Evolutionary conservation across 148 eudicot species (phyloP), one percentile per base, ranked within the genome.

Genomic region (Amaranthus hypochondriacus): DNA sequence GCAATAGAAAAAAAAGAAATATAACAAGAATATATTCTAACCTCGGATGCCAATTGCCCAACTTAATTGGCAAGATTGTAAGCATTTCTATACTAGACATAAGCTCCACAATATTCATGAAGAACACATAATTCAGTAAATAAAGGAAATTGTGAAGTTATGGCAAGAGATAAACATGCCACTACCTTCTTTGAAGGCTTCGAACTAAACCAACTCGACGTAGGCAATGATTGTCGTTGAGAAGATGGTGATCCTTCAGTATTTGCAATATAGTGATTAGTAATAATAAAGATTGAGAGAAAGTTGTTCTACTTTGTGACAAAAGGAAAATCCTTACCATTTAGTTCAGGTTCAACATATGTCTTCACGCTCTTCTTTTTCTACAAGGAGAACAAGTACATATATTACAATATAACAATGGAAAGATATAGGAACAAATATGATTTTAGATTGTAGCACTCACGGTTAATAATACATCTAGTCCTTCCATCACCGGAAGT

Each of bases 401-500:
- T 70, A 62, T 69, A 6, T 49, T 15, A 69, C 44, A 51, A 9
- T 42, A 50, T 28, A 28, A 9, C 13, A 6, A 50, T n/a, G 8
- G 11, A 43, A 49, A 76, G 43, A 13, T 48, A 6, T 44, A 66
- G 43, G 39, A 28, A 14, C 14, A 58, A 66, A 52, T 42, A 60
- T 56, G 56, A 62, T 52, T 7, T 56, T 21, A 3, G 66, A 54
- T 56, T 13, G 68, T 39, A 46, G 66, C 56, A 84, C 92, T 84
- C 83, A 92, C 96, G 66, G 75, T 77, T 12, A 85, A 50, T 55
- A 88, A 78, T 13, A 73, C 81, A 73, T 87, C 89, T 80, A 92
- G 83, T 59, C 91, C 96, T 76, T 84, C 93, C 91, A 92, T 86
- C 15, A 77, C 53, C 47, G 96, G 97, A 65, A 87, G 91, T 73